Evolutionary conservation across 1,284 basidiomycete species (phyloP).

Genomic region (Ceratobasidium sp.): DNA sequence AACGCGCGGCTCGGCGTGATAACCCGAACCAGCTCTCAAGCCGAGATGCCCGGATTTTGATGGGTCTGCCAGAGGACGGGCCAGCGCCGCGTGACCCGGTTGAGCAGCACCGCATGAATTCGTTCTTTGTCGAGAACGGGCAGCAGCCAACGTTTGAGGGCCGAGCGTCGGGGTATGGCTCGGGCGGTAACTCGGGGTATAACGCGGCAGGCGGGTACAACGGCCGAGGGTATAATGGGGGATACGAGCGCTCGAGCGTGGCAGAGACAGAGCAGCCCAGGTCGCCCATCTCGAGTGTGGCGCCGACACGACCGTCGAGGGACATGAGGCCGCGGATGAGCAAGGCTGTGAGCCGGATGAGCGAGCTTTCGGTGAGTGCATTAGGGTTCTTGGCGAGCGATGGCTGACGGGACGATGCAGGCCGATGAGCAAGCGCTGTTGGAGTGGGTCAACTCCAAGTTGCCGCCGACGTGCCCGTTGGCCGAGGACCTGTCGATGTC

Average conservation of each 20-base stretch:
- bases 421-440: constrained; percentile 65
- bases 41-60: constrained; percentile 83
- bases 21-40: constrained; percentile 91
- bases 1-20: constrained; percentile 86
- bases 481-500: constrained; percentile 63
- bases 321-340: constrained; percentile 52
- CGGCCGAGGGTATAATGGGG: background rate
- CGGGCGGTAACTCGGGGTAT: background rate
- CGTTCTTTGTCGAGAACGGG: constrained; percentile 36
- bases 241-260: constrained; percentile 54
- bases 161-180: constrained; percentile 46
- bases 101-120: constrained; percentile 41
- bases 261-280: constrained; percentile 53
- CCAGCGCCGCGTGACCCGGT: constrained; percentile 23
- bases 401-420: background rate
- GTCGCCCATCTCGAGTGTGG: constrained; percentile 40
- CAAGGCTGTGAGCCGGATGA: constrained; percentile 25
- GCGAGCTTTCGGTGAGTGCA: constrained; percentile 28
- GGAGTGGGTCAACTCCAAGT: constrained; percentile 85
- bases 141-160: constrained; percentile 54
- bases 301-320: constrained; percentile 43
- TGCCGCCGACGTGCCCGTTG: constrained; percentile 72
- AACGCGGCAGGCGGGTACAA: background rate
- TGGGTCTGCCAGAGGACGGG: constrained; percentile 63
- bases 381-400: background rate